A percentile compares a stretch with the other conserved stretches of the same genome.
Evolutionary conservation across 2,329 filamentous ascomycete species (phyloP).

Genomic region (Coleophoma eucalyptorum): DNA sequence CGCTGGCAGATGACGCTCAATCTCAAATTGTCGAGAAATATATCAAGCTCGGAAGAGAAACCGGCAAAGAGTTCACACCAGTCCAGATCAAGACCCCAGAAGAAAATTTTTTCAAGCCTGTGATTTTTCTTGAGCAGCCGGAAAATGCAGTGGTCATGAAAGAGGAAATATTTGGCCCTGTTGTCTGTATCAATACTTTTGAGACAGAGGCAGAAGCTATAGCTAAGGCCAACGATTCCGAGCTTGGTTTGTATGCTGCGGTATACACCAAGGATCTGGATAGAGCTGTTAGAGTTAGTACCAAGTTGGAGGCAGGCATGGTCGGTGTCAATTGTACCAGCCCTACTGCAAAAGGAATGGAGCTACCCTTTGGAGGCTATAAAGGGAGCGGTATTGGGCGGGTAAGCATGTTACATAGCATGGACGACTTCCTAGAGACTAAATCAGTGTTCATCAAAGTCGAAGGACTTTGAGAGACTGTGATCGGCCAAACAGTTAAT

Average conservation of each 20-base stretch:
- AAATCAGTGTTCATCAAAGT: constrained; percentile 9
- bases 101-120: constrained; percentile 47
- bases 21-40: constrained; percentile 38
- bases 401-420: constrained; percentile 58
- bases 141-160: constrained; percentile 66
- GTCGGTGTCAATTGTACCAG: constrained; percentile 23
- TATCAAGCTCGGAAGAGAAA: constrained; percentile 34
- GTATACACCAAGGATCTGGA: constrained; percentile 62
- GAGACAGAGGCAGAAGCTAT: constrained; percentile 62
- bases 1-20: constrained; percentile 39
- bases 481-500: no score
- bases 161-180: constrained; percentile 69
- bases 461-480: constrained; percentile 1
- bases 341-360: constrained; percentile 17
- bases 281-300: constrained; percentile 60
- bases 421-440: constrained; percentile 7
- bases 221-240: constrained; percentile 47
- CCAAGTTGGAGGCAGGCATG: constrained; percentile 52
- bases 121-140: constrained; percentile 62
- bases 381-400: constrained; percentile 73
- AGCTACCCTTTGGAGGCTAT: constrained; percentile 61
- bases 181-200: constrained; percentile 64
- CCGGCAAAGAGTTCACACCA: constrained; percentile 31
- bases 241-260: constrained; percentile 61
- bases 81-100: constrained; percentile 28